These are phyloP conservation scores for Iris pallida DNA, from an alignment of 116 monocot species.

Conservation along the genomic window DNA sequence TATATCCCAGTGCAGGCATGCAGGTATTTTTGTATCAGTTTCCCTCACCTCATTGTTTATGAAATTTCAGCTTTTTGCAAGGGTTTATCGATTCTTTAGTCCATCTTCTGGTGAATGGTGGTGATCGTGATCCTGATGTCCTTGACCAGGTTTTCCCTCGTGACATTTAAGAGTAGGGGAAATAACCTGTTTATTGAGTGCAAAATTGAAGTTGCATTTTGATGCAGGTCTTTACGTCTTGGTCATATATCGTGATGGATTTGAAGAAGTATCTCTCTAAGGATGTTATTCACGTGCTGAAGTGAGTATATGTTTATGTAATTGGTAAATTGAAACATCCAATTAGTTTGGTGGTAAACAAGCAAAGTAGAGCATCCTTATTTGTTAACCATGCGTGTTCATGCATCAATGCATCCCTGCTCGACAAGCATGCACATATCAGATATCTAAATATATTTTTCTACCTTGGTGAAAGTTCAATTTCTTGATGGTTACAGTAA, in stretches of 20 bases:
- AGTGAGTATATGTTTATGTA: constrained; percentile 37
- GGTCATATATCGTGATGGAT: constrained; percentile 78
- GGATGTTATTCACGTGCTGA: constrained; percentile 57
- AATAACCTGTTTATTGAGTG: not conserved
- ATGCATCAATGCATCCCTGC: not conserved
- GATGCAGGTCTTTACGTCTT: constrained; percentile 75
- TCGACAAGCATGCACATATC: not conserved
- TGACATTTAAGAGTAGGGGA: not conserved
- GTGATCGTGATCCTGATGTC: constrained; percentile 69
- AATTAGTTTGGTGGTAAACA: constrained; percentile 1
- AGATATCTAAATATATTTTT: not conserved
- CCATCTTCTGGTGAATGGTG: constrained; percentile 56
- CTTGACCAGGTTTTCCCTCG: constrained; percentile 55
- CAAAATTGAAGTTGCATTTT: constrained; percentile 13
- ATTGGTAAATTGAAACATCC: not conserved
- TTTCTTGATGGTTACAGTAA: not conserved
- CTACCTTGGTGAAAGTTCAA: not conserved
- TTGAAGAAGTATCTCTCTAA: constrained; percentile 75
- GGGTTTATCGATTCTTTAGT: constrained; percentile 38
- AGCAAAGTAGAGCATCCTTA: not conserved
- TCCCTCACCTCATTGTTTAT: not conserved
- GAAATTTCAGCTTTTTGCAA: constrained; percentile 44
- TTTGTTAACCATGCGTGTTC: no score
- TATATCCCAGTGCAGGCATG: no score
- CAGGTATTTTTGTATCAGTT: no score